phyloP scores from a whole-genome alignment of 768 basidiomycete species.

The Tricholoma saponaceum region DNA sequence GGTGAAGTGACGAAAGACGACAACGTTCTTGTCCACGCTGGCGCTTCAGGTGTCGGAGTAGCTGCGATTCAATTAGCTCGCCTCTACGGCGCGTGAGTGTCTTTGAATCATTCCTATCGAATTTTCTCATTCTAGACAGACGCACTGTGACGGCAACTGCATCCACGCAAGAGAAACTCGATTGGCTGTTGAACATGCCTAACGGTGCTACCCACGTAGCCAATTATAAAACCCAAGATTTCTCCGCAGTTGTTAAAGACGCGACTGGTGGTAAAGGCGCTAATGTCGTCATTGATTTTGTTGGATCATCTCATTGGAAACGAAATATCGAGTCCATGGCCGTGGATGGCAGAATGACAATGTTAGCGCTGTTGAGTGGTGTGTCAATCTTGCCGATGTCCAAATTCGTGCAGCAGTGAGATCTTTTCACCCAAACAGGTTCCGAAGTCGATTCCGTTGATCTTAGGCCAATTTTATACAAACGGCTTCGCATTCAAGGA shows the following conservation, averaged over 20 bases:
- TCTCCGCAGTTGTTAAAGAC: conserved; percentile 67
- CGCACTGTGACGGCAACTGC: conserved; percentile 79
- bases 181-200: conserved; percentile 64
- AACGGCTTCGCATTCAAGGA: conserved; percentile 85
- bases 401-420: neutral
- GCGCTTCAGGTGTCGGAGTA: conserved; percentile 86
- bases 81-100: conserved; percentile 63
- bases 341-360: conserved; percentile 69
- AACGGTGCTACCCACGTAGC: conserved; percentile 71
- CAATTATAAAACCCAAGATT: conserved; percentile 85
- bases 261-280: conserved; percentile 69
- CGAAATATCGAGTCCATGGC: conserved; percentile 70
- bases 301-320: conserved; percentile 69
- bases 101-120: neutral
- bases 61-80: conserved; percentile 87
- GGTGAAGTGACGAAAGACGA: conserved; percentile 68
- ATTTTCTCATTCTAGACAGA: conserved; percentile 27
- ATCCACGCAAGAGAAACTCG: conserved; percentile 78
- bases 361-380: conserved; percentile 69
- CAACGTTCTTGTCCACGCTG: conserved; percentile 85
- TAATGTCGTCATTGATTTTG: conserved; percentile 83
- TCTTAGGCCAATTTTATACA: conserved; percentile 68
- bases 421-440: conserved; percentile 33
- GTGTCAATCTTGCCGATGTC: conserved; percentile 9
- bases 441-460: conserved; percentile 46